These are phyloP conservation scores for Epithemia pelagica DNA, from an alignment of 108 stramenopile genomes.

Conservation along the genomic window DNA sequence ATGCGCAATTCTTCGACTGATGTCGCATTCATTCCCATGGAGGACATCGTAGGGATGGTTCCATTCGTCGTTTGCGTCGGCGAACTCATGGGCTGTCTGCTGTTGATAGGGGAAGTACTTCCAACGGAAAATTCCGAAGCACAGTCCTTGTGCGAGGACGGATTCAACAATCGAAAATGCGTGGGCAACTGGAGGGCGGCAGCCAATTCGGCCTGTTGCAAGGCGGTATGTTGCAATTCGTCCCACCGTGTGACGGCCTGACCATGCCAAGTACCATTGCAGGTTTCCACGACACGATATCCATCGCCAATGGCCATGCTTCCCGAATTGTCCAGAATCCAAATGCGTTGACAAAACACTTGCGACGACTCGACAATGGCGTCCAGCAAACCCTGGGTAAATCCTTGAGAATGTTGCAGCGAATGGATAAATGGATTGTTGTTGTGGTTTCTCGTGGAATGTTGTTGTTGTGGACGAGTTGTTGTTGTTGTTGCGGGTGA, in stretches of 20 bases:
- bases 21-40: conserved; percentile 7
- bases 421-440: too few relatives aligned
- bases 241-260: conserved; percentile 61
- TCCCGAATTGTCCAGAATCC: conserved; percentile 72
- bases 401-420: not conserved
- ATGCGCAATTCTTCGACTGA: conserved; percentile 36
- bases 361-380: conserved; percentile 6
- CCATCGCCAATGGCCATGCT: conserved; percentile 58
- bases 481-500: too few relatives aligned
- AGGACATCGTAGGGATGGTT: not conserved
- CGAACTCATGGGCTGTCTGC: not conserved
- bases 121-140: not conserved
- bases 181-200: conserved; percentile 43
- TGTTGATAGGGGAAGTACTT: not conserved
- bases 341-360: conserved; percentile 31
- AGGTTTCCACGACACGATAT: conserved; percentile 43
- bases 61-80: not conserved
- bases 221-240: conserved; percentile 47
- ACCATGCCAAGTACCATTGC: conserved; percentile 24
- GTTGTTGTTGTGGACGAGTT: too few relatives aligned
- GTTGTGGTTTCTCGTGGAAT: too few relatives aligned
- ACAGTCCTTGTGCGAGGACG: not conserved
- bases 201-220: conserved; percentile 52
- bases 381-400: conserved; percentile 8
- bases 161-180: conserved; percentile 58